Evolutionary conservation across 495 filamentous ascomycete genomes (phyloP), one percentile per base, ranked within the genome.

Genomic region (Penicillium manginii): DNA sequence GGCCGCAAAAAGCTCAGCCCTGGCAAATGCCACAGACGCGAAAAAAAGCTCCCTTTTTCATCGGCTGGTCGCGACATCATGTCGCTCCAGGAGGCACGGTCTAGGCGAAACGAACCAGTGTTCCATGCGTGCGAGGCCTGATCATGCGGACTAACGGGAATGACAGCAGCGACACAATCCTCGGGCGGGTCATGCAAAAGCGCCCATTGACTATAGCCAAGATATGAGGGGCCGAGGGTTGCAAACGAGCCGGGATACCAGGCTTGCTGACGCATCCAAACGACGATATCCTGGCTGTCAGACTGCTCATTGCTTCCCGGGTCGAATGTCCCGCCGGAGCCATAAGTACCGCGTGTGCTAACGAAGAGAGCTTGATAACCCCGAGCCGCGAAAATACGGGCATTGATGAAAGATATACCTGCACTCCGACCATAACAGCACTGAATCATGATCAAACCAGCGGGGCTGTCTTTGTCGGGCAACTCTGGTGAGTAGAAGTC

Each of bases 221-320:
- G 55, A 61, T 72, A 73, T n/a, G 65, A 69, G 6, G 62, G 37
- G 1, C 70, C 71, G 19, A 71, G 19, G 1, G 67, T 70, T 14
- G 66, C 71, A 54, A 73, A 73, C 5, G 63, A 63, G 18, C 71
- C 71, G 8, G 65, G 63, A 55, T 73, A 73, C 71, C 69, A 72
- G 17, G 69, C 37, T 52, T 73, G 71, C 50, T 66, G 57, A 15
- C 69, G 58, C 71, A 73, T 73, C 71, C 71, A 73, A 7, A 10
- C 46, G n/a, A 73, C 62, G n/a, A 72, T 62, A 50, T 58, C 71
- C 26, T 68, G 71, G 14, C 66, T 63, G 57, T 73, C 69, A 21
- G 47, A 49, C 26, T 55, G 22, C 51, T 73, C 71, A 29, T 52
- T 54, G 39, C 48, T 40, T 23, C 50, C 48, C 5, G 66, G 60